These are phyloP conservation scores for Orbilia quercus DNA, from an alignment of 2,329 filamentous ascomycete species.

Conservation along the genomic window DNA sequence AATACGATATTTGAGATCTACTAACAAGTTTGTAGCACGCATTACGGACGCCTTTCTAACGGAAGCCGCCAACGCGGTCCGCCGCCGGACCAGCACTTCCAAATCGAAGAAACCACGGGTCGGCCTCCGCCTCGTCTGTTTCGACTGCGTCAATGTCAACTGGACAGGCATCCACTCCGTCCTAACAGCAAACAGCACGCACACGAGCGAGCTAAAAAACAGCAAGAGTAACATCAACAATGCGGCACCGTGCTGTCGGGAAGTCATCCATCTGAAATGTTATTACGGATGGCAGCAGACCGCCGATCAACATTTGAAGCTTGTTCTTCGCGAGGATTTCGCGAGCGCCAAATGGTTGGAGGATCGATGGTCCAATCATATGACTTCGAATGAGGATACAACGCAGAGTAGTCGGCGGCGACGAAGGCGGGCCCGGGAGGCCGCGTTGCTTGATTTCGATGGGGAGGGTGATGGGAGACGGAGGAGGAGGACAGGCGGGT, in stretches of 20 bases:
- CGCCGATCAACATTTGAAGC: constrained; percentile 90
- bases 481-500: constrained; percentile 41
- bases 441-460: constrained; percentile 80
- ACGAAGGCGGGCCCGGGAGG: constrained; percentile 80
- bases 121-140: constrained; percentile 81
- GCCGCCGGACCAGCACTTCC: constrained; percentile 65
- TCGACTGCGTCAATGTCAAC: constrained; percentile 90
- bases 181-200: constrained; percentile 82
- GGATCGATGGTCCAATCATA: constrained; percentile 91
- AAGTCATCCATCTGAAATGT: constrained; percentile 88
- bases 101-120: constrained; percentile 64
- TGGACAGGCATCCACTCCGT: constrained; percentile 93
- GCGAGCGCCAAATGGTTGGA: constrained; percentile 77
- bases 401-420: constrained; percentile 75
- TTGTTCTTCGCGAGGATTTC: constrained; percentile 78
- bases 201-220: constrained; percentile 66
- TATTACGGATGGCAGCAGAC: constrained; percentile 97
- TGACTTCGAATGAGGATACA: constrained; percentile 87
- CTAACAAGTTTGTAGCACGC: constrained; percentile 65
- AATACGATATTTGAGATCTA: no score
- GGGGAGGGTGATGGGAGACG: constrained; percentile 65
- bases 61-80: constrained; percentile 84
- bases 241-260: constrained; percentile 71
- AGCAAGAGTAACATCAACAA: constrained; percentile 61
- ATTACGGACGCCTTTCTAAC: constrained; percentile 86